phyloP scores from a whole-genome alignment of 306 rosid genomes.

The Arachis hypogaea region DNA sequence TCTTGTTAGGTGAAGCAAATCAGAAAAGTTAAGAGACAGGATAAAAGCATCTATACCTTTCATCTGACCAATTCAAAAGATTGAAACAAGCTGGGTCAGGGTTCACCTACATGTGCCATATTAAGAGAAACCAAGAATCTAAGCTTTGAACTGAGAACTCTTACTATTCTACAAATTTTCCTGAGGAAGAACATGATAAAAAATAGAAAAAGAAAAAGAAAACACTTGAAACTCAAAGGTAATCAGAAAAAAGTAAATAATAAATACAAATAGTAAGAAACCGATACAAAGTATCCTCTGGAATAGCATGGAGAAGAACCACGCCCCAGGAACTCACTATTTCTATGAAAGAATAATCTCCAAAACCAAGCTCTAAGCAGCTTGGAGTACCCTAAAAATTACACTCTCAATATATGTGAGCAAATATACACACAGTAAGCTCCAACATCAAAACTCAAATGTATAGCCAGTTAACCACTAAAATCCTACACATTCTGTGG shows the following conservation, averaged over 20 bases:
- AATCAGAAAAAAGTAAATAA: constrained; percentile 31
- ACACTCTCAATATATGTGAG: constrained; percentile 42
- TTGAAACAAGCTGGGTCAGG: constrained; percentile 22
- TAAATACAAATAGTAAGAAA: constrained; percentile 42
- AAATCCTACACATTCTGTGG: constrained; percentile 45
- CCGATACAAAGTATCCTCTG: constrained; percentile 49
- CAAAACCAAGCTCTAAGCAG: constrained; percentile 39
- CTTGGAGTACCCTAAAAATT: constrained; percentile 37
- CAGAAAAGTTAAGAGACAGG: neutral
- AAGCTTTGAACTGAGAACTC: constrained; percentile 5
- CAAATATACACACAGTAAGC: constrained; percentile 52
- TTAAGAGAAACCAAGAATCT: constrained; percentile 22
- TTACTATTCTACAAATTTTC: constrained; percentile 17
- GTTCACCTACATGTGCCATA: constrained; percentile 13
- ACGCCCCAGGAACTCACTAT: constrained; percentile 41
- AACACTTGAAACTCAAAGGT: constrained; percentile 10
- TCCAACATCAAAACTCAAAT: constrained; percentile 40
- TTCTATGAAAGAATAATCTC: constrained; percentile 55
- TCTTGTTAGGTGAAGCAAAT: neutral
- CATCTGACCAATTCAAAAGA: constrained; percentile 8
- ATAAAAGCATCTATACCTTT: neutral
- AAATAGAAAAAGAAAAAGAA: constrained; percentile 1
- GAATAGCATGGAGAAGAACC: constrained; percentile 42
- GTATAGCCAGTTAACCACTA: neutral
- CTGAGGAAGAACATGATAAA: neutral